A percentile compares a stretch with the other conserved stretches of the same genome.
Evolutionary conservation across 2,329 filamentous ascomycete genomes (phyloP).

Genomic region (Aspergillus pseudoglaucus): DNA sequence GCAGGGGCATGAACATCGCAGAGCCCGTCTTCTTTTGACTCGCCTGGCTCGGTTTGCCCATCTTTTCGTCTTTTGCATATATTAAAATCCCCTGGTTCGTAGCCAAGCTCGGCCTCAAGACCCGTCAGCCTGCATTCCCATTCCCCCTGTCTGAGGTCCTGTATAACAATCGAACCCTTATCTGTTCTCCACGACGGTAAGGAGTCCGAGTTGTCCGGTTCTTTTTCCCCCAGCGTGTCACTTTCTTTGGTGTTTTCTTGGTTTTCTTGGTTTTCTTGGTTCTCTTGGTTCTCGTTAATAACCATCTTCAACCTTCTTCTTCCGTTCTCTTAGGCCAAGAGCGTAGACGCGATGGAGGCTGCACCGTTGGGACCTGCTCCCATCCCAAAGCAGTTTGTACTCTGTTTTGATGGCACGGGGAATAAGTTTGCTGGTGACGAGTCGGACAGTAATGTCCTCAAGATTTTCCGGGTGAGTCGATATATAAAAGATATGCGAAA

Average conservation of each 20-base stretch:
- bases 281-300: background rate
- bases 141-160: background rate
- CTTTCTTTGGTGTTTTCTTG: too few relatives aligned
- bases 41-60: background rate
- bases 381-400: slow-evolving; percentile 32
- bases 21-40: background rate
- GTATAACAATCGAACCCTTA: background rate
- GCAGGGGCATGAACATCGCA: background rate
- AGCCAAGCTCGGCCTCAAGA: background rate
- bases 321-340: background rate
- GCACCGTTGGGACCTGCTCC: slow-evolving; percentile 13
- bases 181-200: background rate
- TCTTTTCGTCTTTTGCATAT: background rate
- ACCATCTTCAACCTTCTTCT: background rate
- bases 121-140: background rate
- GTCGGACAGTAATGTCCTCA: slow-evolving; percentile 43
- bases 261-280: too few relatives aligned
- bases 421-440: slow-evolving; percentile 40
- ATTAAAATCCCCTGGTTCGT: slow-evolving; percentile 1
- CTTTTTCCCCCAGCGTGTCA: too few relatives aligned
- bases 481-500: background rate
- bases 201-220: too few relatives aligned
- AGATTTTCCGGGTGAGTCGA: slow-evolving; percentile 37
- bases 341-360: slow-evolving; percentile 2
- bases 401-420: slow-evolving; percentile 41